A percentile compares a stretch with the other conserved stretches of the same genome.
Evolutionary conservation across 2,329 filamentous ascomycete species (phyloP).

Genomic region (Phialophora verrucosa): DNA sequence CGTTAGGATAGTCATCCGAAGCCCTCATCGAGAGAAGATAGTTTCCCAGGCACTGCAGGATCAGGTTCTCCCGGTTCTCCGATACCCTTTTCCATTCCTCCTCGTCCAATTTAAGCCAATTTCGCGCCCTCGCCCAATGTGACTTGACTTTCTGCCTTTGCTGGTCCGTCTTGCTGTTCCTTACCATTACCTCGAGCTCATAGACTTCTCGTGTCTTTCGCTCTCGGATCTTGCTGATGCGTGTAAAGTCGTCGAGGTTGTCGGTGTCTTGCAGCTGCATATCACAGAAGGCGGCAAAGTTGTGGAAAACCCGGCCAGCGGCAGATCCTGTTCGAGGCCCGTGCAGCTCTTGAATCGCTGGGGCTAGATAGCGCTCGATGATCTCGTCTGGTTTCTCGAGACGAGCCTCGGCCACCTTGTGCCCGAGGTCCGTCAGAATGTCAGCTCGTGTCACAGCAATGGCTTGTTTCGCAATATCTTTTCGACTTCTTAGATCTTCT

Average conservation of each 20-base stretch:
- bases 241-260: slow-evolving; percentile 79
- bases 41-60: slow-evolving; percentile 89
- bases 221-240: slow-evolving; percentile 77
- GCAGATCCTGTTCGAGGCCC: slow-evolving; percentile 70
- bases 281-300: slow-evolving; percentile 95
- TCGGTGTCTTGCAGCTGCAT: slow-evolving; percentile 88
- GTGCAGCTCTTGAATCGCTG: slow-evolving; percentile 80
- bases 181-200: slow-evolving; percentile 69
- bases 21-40: slow-evolving; percentile 84
- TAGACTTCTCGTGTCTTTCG: slow-evolving; percentile 80
- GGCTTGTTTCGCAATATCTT: slow-evolving; percentile 69
- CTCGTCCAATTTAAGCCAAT: slow-evolving; percentile 89
- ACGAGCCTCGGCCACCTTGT: slow-evolving; percentile 86
- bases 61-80: slow-evolving; percentile 76
- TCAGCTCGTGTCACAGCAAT: slow-evolving; percentile 76
- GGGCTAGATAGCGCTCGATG: slow-evolving; percentile 81
- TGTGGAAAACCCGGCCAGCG: slow-evolving; percentile 87
- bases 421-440: slow-evolving; percentile 82
- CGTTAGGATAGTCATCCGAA: slow-evolving; percentile 86
- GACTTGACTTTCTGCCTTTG: slow-evolving; percentile 63
- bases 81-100: slow-evolving; percentile 81
- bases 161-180: slow-evolving; percentile 44
- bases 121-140: slow-evolving; percentile 73
- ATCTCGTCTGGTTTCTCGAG: slow-evolving; percentile 91
- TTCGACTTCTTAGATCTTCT: slow-evolving; percentile 69